Conservation (phyloP, 2,329 filamentous ascomycete species). For the Bipolaris gigantea region DNA sequence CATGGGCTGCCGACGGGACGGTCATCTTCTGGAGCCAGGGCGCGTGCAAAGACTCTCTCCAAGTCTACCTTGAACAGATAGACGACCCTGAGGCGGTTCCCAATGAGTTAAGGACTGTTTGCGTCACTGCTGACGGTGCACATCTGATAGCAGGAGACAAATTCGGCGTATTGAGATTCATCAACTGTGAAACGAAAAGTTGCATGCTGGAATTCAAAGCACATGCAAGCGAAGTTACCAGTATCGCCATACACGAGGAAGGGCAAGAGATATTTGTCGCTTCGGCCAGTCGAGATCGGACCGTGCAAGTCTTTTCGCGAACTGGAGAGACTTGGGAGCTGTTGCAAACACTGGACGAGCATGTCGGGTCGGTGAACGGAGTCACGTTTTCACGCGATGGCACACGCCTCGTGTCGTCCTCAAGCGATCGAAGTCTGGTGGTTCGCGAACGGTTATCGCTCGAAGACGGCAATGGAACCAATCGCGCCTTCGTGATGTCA, state of each 20-base stretch:
- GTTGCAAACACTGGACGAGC: slow-evolving; percentile 89
- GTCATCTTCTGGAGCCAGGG: slow-evolving; percentile 86
- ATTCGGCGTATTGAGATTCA: slow-evolving; percentile 75
- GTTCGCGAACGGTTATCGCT: slow-evolving; percentile 76
- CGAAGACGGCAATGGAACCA: slow-evolving; percentile 60
- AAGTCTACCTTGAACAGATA: slow-evolving; percentile 69
- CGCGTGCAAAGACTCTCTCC: slow-evolving; percentile 63
- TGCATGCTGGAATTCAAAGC: slow-evolving; percentile 76
- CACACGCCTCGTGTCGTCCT: slow-evolving; percentile 76
- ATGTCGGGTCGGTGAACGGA: slow-evolving; percentile 80
- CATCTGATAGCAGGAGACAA: slow-evolving; percentile 83
- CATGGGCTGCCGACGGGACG: slow-evolving; percentile 81
- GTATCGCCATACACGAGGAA: slow-evolving; percentile 73
- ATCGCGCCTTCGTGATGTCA: slow-evolving; percentile 74
- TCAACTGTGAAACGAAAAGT: slow-evolving; percentile 63
- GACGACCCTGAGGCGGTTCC: slow-evolving; percentile 49
- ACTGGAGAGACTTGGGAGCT: slow-evolving; percentile 66
- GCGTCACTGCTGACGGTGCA: slow-evolving; percentile 62
- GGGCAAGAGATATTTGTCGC: slow-evolving; percentile 69
- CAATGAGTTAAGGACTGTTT: slow-evolving; percentile 63
- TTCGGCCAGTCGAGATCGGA: slow-evolving; percentile 78
- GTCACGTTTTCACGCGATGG: slow-evolving; percentile 75
- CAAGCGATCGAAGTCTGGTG: slow-evolving; percentile 79
- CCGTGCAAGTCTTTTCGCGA: slow-evolving; percentile 82
- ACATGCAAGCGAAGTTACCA: slow-evolving; percentile 82